Evolutionary conservation across 768 basidiomycete species (phyloP).

Genomic region (Naganishia kalamii): DNA sequence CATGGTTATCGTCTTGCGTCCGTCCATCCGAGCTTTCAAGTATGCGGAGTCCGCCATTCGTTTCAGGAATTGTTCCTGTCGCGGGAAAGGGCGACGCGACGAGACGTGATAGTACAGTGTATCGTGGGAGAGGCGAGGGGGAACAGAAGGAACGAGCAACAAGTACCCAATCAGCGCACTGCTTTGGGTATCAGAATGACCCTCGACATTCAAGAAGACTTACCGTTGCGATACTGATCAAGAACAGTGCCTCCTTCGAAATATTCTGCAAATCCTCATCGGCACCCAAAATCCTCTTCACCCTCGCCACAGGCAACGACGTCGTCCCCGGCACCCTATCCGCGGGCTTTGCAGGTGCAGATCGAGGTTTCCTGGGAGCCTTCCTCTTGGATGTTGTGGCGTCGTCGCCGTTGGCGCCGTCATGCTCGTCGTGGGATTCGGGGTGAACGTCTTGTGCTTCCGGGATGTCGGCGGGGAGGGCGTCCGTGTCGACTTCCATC

Average conservation of each 20-base stretch:
- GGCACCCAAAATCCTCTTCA: slow-evolving; percentile 78
- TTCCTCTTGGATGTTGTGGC: slow-evolving; percentile 10
- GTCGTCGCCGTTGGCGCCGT: too few species aligned
- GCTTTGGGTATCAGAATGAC: neutral
- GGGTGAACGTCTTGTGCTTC: neutral
- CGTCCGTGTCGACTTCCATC: neutral
- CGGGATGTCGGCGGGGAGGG: neutral
- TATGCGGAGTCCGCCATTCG: slow-evolving; percentile 67
- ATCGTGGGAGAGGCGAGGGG: neutral
- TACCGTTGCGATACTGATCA: slow-evolving; percentile 76
- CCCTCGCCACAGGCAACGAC: slow-evolving; percentile 65
- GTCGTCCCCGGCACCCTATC: slow-evolving; percentile 59
- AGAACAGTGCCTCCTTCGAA: slow-evolving; percentile 68
- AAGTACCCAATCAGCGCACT: neutral
- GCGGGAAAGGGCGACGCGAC: neutral
- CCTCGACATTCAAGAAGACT: slow-evolving; percentile 22
- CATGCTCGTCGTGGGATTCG: neutral
- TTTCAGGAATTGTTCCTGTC: slow-evolving; percentile 75
- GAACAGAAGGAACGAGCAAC: neutral
- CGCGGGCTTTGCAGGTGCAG: neutral
- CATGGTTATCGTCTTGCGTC: slow-evolving; percentile 67
- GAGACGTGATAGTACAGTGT: neutral
- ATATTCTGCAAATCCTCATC: slow-evolving; percentile 59
- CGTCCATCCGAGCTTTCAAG: slow-evolving; percentile 63
- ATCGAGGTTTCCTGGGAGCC: neutral